Evolutionary conservation across 805 yeast species (phyloP).

Genomic region (Lachancea waltii): DNA sequence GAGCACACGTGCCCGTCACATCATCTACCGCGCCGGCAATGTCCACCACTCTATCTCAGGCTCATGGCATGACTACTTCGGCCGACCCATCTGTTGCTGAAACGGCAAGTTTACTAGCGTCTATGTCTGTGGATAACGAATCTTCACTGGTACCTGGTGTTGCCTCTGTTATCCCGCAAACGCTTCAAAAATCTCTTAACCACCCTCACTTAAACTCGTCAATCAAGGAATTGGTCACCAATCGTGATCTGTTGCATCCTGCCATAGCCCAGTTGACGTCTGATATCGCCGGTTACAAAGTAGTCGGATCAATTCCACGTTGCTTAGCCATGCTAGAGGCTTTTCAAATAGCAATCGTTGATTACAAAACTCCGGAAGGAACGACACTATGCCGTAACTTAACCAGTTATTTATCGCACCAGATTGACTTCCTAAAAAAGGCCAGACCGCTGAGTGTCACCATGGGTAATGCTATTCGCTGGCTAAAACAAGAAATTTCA

Average conservation of each 20-base stretch:
- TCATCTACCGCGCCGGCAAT: conserved; percentile 14
- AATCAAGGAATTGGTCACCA: conserved; percentile 29
- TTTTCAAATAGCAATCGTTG: conserved; percentile 70
- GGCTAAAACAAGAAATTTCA: conserved; percentile 93
- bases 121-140: conserved; percentile 24
- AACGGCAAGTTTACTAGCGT: conserved; percentile 15
- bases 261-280: conserved; percentile 71
- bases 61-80: conserved; percentile 4
- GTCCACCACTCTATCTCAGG: conserved; percentile 7
- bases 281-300: conserved; percentile 72
- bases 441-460: conserved; percentile 88
- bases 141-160: conserved; percentile 35
- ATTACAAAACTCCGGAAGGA: conserved; percentile 79
- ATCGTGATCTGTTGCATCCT: conserved; percentile 69
- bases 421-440: conserved; percentile 84
- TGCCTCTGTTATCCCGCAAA: conserved; percentile 39
- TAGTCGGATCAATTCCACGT: conserved; percentile 86
- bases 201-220: conserved; percentile 26
- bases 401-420: conserved; percentile 81
- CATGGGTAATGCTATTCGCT: conserved; percentile 97
- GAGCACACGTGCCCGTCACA: conserved; percentile 20
- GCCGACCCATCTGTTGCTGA: conserved; percentile 8
- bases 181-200: conserved; percentile 30
- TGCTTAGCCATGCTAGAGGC: conserved; percentile 80
- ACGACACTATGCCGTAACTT: conserved; percentile 82